phyloP scores from a whole-genome alignment of 1,284 basidiomycete genomes.

The Cryptococcus wingfieldii region DNA sequence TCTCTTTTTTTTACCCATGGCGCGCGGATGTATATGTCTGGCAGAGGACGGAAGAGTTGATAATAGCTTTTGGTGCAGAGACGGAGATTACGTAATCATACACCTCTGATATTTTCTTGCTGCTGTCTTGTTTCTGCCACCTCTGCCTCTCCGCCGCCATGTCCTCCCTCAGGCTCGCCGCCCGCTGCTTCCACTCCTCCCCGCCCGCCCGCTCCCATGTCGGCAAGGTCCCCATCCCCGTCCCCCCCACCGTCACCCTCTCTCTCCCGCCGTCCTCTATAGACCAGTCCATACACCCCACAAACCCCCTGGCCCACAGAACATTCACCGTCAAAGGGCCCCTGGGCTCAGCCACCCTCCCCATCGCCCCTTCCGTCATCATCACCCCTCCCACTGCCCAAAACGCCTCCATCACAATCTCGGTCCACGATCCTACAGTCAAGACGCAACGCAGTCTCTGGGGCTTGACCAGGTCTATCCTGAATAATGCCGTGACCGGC shows the following conservation, averaged over 20 bases:
- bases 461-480: conserved; percentile 86
- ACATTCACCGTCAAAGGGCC: conserved; percentile 61
- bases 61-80: not conserved
- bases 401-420: conserved; percentile 46
- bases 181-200: conserved; percentile 30
- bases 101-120: not conserved
- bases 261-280: conserved; percentile 42
- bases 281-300: conserved; percentile 23
- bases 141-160: not conserved
- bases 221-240: conserved; percentile 69
- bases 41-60: not conserved
- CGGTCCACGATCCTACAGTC: conserved; percentile 64
- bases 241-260: conserved; percentile 66
- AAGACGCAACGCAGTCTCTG: conserved; percentile 83
- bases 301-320: conserved; percentile 23
- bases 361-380: conserved; percentile 62
- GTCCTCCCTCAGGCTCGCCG: not conserved
- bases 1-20: conserved; percentile 50
- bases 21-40: not conserved
- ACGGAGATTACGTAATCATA: not conserved
- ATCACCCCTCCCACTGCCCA: conserved; percentile 25
- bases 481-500: conserved; percentile 83
- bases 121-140: no score
- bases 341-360: conserved; percentile 65
- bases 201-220: conserved; percentile 56